phyloP scores from a whole-genome alignment of 306 rosid species.

The Prunus padus region DNA sequence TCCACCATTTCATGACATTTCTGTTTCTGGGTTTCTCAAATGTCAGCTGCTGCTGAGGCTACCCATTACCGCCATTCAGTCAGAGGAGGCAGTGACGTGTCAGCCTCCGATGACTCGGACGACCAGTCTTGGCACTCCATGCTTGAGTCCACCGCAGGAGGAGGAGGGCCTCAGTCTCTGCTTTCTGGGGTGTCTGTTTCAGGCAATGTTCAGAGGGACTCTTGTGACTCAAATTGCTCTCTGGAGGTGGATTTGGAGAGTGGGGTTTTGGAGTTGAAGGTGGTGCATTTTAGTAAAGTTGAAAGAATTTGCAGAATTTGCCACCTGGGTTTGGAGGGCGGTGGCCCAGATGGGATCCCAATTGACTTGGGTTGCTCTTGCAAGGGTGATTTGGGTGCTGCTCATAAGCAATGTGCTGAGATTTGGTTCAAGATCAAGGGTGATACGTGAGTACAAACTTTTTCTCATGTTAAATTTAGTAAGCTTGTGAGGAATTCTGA shows the following conservation, averaged over 20 bases:
- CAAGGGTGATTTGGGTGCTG: conserved; percentile 44
- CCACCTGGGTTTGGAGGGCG: conserved; percentile 34
- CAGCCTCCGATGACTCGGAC: conserved; percentile 28
- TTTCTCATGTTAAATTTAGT: background rate
- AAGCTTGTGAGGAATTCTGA: background rate
- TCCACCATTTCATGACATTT: conserved; percentile 6
- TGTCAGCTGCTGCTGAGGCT: conserved; percentile 25
- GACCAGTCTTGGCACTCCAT: conserved; percentile 33
- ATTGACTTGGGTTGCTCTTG: conserved; percentile 46
- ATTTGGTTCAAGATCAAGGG: conserved; percentile 57
- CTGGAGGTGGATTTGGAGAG: conserved; percentile 46
- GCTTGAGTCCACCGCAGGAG: conserved; percentile 7
- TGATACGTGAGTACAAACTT: conserved; percentile 36
- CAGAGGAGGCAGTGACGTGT: conserved; percentile 6
- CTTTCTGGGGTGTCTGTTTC: conserved; percentile 2
- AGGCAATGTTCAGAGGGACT: conserved; percentile 14
- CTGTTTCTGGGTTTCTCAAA: conserved; percentile 6
- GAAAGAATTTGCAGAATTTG: conserved; percentile 46
- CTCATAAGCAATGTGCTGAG: conserved; percentile 50
- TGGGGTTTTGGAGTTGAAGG: conserved; percentile 38
- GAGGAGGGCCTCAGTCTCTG: background rate
- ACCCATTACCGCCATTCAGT: conserved; percentile 13
- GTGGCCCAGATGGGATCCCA: conserved; percentile 24
- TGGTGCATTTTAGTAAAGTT: conserved; percentile 27
- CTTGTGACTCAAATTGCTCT: conserved; percentile 15